phyloP scores from a whole-genome alignment of 176 grass and related monocot species.

The Aegilops umbellulata region DNA sequence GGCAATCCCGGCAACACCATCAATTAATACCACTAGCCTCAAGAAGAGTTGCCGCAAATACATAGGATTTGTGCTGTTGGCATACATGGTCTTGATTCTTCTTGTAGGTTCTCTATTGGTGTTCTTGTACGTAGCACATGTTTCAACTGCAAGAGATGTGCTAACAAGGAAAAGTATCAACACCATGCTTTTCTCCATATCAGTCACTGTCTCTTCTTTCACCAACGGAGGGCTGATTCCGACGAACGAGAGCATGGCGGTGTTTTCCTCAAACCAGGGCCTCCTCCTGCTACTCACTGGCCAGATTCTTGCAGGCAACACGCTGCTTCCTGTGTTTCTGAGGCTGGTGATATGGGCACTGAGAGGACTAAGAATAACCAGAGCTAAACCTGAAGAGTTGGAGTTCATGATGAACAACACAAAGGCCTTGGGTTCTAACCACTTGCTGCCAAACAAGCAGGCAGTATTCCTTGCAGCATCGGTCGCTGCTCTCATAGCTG shows the following conservation, averaged over 20 bases:
- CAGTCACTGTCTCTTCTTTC: slow-evolving; percentile 57
- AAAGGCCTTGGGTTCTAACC: slow-evolving; percentile 1
- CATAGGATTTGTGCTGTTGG: slow-evolving; percentile 34
- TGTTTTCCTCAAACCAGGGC: slow-evolving; percentile 49
- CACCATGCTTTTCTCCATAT: slow-evolving; percentile 43
- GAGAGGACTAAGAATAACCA: neutral
- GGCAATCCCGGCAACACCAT: neutral
- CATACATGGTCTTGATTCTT: slow-evolving; percentile 40
- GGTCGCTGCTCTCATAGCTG: slow-evolving; percentile 17
- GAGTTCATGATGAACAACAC: slow-evolving; percentile 31
- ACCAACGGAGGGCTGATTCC: slow-evolving; percentile 72
- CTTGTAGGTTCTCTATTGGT: slow-evolving; percentile 31
- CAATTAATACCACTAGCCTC: neutral
- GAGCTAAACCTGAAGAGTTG: slow-evolving; percentile 18
- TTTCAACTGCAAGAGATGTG: slow-evolving; percentile 50
- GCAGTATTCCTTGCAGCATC: slow-evolving; percentile 29
- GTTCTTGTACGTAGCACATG: slow-evolving; percentile 46
- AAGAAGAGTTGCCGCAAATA: slow-evolving; percentile 12
- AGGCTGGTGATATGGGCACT: slow-evolving; percentile 32
- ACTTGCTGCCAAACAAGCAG: slow-evolving; percentile 23
- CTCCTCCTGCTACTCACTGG: slow-evolving; percentile 52
- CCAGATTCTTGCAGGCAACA: slow-evolving; percentile 66
- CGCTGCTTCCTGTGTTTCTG: slow-evolving; percentile 59
- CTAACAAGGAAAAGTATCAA: slow-evolving; percentile 52
- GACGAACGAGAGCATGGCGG: slow-evolving; percentile 77